Conservation (phyloP, 371 early-diverging fungal species). For the Rhizopus arrhizus region DNA sequence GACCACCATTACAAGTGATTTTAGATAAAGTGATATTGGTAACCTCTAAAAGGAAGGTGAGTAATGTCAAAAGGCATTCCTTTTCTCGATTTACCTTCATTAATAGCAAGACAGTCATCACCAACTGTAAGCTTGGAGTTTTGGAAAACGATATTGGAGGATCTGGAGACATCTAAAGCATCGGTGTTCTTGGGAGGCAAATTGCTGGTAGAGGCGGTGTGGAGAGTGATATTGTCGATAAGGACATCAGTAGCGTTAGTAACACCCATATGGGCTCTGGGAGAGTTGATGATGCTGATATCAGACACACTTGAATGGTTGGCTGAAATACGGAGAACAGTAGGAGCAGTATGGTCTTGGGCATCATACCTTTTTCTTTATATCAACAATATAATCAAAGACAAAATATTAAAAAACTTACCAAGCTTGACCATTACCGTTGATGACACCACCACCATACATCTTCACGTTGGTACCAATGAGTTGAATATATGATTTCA, state of each 20-base stretch:
- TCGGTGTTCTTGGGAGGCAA: constrained; percentile 38
- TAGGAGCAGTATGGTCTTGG: constrained; percentile 32
- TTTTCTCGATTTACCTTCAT: constrained; percentile 12
- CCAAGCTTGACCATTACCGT: constrained; percentile 42
- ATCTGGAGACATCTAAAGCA: constrained; percentile 37
- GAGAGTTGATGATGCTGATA: constrained; percentile 32
- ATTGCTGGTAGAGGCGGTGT: constrained; percentile 29
- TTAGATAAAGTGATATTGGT: constrained; percentile 31
- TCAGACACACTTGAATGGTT: constrained; percentile 32
- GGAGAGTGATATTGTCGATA: constrained; percentile 22
- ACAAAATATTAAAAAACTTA: constrained; percentile 11
- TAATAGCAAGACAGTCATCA: constrained; percentile 42
- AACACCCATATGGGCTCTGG: constrained; percentile 37
- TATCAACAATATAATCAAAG: not conserved
- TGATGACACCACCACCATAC: constrained; percentile 26
- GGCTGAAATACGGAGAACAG: constrained; percentile 31
- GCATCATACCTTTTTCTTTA: constrained; percentile 14
- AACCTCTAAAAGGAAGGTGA: not conserved
- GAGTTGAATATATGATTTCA: constrained; percentile 29
- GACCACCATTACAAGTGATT: constrained; percentile 32
- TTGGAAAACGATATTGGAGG: constrained; percentile 27
- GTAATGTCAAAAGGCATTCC: no score
- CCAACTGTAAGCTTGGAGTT: constrained; percentile 26
- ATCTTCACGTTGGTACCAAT: constrained; percentile 31
- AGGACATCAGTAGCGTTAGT: constrained; percentile 28